These are phyloP conservation scores for Sclerotinia minor DNA, from an alignment of 2,329 filamentous ascomycete genomes.

Conservation along the genomic window DNA sequence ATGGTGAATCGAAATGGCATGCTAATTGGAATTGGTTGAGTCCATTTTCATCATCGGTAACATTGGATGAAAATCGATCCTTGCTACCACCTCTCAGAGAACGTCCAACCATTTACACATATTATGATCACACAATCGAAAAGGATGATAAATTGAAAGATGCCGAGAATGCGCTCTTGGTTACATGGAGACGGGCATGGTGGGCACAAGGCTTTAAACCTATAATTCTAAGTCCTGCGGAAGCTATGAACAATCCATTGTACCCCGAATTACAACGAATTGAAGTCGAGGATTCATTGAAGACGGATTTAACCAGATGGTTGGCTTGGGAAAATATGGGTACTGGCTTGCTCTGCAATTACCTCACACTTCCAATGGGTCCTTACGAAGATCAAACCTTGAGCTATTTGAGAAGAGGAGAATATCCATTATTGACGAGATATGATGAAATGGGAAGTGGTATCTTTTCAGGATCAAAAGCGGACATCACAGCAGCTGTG, in stretches of 20 bases:
- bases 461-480: slow-evolving; percentile 70
- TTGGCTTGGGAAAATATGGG: slow-evolving; percentile 92
- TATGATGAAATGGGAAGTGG: slow-evolving; percentile 71
- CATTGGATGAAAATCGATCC: slow-evolving; percentile 77
- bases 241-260: slow-evolving; percentile 79
- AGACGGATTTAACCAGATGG: slow-evolving; percentile 77
- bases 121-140: slow-evolving; percentile 70
- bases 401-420: slow-evolving; percentile 69
- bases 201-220: slow-evolving; percentile 92
- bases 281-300: slow-evolving; percentile 61
- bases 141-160: slow-evolving; percentile 65
- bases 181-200: slow-evolving; percentile 91
- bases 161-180: slow-evolving; percentile 74
- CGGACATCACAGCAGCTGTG: slow-evolving; percentile 63
- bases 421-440: slow-evolving; percentile 71
- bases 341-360: slow-evolving; percentile 75
- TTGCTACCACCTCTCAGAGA: slow-evolving; percentile 74
- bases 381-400: slow-evolving; percentile 71
- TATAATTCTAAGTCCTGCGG: slow-evolving; percentile 73
- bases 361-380: slow-evolving; percentile 83
- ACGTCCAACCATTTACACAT: slow-evolving; percentile 82
- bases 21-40: slow-evolving; percentile 87
- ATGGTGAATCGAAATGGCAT: slow-evolving; percentile 80
- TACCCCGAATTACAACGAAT: slow-evolving; percentile 69
- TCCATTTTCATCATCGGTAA: slow-evolving; percentile 80